Percentiles rank a stretch among this genome's conserved stretches.
Conservation (phyloP, 495 filamentous ascomycete species). For the Trichoderma orchidacearum region DNA sequence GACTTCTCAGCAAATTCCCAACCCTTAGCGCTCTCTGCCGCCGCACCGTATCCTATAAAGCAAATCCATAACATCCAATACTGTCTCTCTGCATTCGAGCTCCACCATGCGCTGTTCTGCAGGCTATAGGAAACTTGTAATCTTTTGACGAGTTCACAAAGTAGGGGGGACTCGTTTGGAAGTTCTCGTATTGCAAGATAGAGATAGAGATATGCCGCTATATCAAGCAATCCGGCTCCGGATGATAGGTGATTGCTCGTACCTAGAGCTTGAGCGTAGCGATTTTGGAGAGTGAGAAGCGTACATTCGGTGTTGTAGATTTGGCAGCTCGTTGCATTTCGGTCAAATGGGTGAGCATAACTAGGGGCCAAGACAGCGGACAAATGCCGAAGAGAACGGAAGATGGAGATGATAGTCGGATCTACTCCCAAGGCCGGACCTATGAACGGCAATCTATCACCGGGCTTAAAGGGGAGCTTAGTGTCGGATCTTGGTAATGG, state of each 20-base stretch:
- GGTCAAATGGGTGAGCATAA: not conserved
- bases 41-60: not conserved
- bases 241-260: not conserved
- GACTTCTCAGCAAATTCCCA: not conserved
- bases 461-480: not conserved
- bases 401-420: not conserved
- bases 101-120: not conserved
- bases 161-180: not conserved
- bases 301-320: not conserved
- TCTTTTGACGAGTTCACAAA: not conserved
- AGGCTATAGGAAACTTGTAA: not conserved
- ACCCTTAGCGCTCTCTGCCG: not conserved
- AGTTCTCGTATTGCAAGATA: not conserved
- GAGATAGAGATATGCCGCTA: not conserved
- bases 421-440: not conserved
- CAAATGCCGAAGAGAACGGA: not conserved
- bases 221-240: not conserved
- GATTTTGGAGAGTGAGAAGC: not conserved
- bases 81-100: not conserved
- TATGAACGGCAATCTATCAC: not conserved
- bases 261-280: not conserved
- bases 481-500: not conserved
- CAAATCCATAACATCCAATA: not conserved
- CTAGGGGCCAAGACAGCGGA: not conserved
- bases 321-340: not conserved